A percentile compares a stretch with the other conserved stretches of the same genome.
Evolutionary conservation across 768 basidiomycete genomes (phyloP).

Genomic region (Tremella mesenterica): DNA sequence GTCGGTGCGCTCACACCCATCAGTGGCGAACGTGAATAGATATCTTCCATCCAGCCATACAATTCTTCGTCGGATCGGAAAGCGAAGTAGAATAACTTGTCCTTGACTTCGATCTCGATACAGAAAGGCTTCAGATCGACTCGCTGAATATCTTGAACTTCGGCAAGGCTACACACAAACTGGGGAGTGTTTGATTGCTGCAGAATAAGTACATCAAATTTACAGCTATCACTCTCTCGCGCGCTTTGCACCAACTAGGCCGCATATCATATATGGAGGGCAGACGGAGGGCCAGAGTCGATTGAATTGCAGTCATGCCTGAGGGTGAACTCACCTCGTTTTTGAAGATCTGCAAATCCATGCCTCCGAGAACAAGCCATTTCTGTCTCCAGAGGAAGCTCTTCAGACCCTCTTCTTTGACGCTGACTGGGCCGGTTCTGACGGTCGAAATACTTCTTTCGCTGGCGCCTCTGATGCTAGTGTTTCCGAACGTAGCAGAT

Average conservation of each 20-base stretch:
- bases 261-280: background rate
- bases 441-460: no score
- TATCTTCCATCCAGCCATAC: slow-evolving; percentile 97
- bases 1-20: slow-evolving; percentile 92
- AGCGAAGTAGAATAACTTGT: slow-evolving; percentile 74
- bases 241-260: background rate
- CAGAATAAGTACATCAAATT: background rate
- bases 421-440: slow-evolving; percentile 57
- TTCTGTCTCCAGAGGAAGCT: slow-evolving; percentile 86
- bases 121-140: slow-evolving; percentile 94
- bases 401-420: slow-evolving; percentile 91
- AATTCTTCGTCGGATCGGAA: slow-evolving; percentile 64
- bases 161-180: slow-evolving; percentile 52
- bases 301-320: background rate
- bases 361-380: slow-evolving; percentile 78
- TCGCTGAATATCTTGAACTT: slow-evolving; percentile 79
- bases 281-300: background rate
- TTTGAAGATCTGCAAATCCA: slow-evolving; percentile 73
- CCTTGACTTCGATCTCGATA: slow-evolving; percentile 72
- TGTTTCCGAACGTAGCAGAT: background rate
- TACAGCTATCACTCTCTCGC: background rate
- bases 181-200: slow-evolving; percentile 17
- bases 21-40: slow-evolving; percentile 81
- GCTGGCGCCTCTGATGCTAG: slow-evolving; percentile 4
- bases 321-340: slow-evolving; percentile 61